Conservation (phyloP, 257 asterid genomes). For the Fraxinus anomala region DNA sequence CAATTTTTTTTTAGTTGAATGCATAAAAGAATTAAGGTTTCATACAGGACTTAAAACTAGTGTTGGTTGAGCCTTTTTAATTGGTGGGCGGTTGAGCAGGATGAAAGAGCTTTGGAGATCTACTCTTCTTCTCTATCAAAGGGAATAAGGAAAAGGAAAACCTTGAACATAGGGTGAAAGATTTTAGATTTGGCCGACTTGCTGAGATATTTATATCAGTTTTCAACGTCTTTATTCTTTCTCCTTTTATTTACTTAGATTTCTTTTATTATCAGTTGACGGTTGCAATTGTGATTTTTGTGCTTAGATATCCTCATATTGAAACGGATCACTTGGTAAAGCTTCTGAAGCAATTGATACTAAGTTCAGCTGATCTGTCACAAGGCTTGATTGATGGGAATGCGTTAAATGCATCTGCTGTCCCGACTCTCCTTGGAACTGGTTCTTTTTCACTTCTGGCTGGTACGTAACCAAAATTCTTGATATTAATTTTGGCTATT, state of each 20-base stretch:
- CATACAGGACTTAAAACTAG: background rate
- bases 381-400: slow-evolving; percentile 50
- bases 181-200: background rate
- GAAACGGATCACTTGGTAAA: slow-evolving; percentile 90
- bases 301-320: slow-evolving; percentile 76
- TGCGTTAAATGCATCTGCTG: slow-evolving; percentile 73
- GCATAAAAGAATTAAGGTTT: background rate
- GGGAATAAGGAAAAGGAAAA: background rate
- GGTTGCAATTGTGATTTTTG: slow-evolving; percentile 22
- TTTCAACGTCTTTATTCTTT: slow-evolving; percentile 11
- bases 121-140: background rate
- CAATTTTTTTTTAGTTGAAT: background rate
- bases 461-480: slow-evolving; percentile 47
- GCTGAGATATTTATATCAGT: background rate
- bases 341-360: slow-evolving; percentile 80
- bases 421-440: slow-evolving; percentile 88
- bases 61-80: background rate
- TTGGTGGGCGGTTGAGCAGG: background rate
- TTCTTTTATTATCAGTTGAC: slow-evolving; percentile 24
- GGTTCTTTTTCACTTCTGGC: slow-evolving; percentile 81
- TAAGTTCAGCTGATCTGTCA: slow-evolving; percentile 59
- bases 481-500: slow-evolving; percentile 17
- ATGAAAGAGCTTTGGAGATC: background rate
- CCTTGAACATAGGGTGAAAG: background rate
- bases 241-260: slow-evolving; percentile 21